Conservation (phyloP, 202 grass and related monocot species). For the Hordeum pubiflorum region DNA sequence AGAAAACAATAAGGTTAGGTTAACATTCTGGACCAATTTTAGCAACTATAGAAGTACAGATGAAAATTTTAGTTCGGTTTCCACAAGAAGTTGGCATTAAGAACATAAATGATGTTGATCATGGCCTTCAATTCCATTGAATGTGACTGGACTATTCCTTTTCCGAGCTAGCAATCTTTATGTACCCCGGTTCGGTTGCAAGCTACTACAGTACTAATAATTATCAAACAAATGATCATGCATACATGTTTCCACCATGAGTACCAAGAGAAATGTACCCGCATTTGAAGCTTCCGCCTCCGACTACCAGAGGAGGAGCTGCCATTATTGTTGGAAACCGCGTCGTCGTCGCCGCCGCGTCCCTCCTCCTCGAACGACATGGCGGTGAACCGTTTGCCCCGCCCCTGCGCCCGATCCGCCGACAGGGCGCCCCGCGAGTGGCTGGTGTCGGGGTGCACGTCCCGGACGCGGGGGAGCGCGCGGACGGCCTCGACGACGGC, state of each 20-base stretch:
- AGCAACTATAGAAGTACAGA: background rate
- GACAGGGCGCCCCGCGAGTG: conserved; percentile 60
- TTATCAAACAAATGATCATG: background rate
- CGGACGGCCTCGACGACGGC: conserved; percentile 35
- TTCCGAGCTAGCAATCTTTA: background rate
- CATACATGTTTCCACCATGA: background rate
- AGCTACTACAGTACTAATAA: background rate
- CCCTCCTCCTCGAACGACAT: conserved; percentile 66
- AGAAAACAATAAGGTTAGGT: too few species aligned
- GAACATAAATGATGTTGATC: background rate
- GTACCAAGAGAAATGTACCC: conserved; percentile 36
- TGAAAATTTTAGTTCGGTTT: background rate
- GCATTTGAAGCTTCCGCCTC: conserved; percentile 58
- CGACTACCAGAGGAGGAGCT: conserved; percentile 51
- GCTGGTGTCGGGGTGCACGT: conserved; percentile 55
- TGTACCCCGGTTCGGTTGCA: background rate
- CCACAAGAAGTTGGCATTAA: background rate
- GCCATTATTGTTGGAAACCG: background rate
- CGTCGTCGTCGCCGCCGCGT: background rate
- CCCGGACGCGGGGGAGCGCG: conserved; percentile 55
- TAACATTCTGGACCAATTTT: background rate
- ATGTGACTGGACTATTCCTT: background rate
- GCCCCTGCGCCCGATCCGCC: conserved; percentile 8
- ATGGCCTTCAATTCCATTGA: background rate
- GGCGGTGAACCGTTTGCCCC: conserved; percentile 71